Percentiles rank a stretch among this genome's conserved stretches.
Evolutionary conservation across 352 stramenopile genomes (phyloP).

Genomic region (Phytophthora cajani): DNA sequence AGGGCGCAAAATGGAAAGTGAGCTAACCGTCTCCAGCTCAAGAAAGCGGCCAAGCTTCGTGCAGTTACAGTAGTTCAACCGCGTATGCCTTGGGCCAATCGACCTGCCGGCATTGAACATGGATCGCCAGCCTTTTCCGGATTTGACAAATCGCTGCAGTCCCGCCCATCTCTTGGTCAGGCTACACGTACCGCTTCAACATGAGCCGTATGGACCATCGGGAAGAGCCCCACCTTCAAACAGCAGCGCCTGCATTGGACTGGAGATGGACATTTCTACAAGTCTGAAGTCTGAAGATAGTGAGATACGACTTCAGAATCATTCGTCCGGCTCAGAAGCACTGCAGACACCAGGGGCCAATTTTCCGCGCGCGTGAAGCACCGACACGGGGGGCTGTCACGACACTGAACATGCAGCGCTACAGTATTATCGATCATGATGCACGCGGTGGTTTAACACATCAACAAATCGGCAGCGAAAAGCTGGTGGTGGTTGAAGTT

Average conservation of each 20-base stretch:
- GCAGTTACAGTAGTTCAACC: conserved; percentile 11
- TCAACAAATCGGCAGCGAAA: conserved; percentile 26
- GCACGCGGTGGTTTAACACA: conserved; percentile 28
- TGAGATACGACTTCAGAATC: conserved; percentile 30
- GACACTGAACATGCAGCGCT: too few species aligned
- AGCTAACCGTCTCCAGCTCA: background rate
- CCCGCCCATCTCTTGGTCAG: conserved; percentile 6
- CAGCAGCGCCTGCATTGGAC: background rate
- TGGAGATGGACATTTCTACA: conserved; percentile 8
- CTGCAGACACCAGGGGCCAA: too few species aligned
- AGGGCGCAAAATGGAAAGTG: conserved; percentile 35
- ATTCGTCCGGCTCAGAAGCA: conserved; percentile 14
- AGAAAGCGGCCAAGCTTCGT: background rate
- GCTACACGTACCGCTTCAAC: conserved; percentile 25
- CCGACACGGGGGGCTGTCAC: background rate
- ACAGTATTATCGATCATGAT: conserved; percentile 3
- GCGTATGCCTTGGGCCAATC: background rate
- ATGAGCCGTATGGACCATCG: conserved; percentile 8
- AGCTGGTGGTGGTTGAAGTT: conserved; percentile 38
- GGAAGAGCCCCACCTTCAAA: background rate
- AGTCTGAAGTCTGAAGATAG: conserved; percentile 36
- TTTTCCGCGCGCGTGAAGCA: background rate
- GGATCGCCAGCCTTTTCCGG: conserved; percentile 2
- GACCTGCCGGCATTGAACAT: conserved; percentile 18
- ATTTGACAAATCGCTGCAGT: conserved; percentile 27